These are phyloP conservation scores for Suhomyces anneliseae DNA, from an alignment of 1,139 yeast genomes.

Conservation along the genomic window DNA sequence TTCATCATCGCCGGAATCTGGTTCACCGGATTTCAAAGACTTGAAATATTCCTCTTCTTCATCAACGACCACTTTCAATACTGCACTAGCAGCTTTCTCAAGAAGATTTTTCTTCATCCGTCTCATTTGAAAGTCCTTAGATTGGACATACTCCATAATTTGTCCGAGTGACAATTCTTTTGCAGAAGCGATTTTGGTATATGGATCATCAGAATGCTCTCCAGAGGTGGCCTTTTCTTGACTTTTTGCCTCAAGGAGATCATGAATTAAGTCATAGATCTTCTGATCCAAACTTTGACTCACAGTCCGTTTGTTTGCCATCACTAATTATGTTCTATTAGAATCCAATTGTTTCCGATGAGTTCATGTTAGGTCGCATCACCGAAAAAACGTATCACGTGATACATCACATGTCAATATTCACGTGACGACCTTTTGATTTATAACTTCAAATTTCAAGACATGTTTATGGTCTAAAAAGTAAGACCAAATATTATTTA, in stretches of 20 bases:
- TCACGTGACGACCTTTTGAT: too few relatives aligned
- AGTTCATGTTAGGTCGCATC: slow-evolving; percentile 1
- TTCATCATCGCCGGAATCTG: slow-evolving; percentile 21
- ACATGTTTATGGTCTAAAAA: too few relatives aligned
- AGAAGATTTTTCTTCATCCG: slow-evolving; percentile 61
- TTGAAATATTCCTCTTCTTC: slow-evolving; percentile 46
- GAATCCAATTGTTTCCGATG: background rate
- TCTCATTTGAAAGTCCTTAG: slow-evolving; percentile 62
- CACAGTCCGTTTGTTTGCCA: slow-evolving; percentile 21
- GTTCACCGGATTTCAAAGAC: slow-evolving; percentile 22
- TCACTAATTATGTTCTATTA: background rate
- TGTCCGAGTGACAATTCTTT: slow-evolving; percentile 54
- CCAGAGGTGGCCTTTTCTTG: slow-evolving; percentile 23
- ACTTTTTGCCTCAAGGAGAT: slow-evolving; percentile 53
- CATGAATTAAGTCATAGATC: slow-evolving; percentile 49
- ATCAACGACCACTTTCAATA: slow-evolving; percentile 44
- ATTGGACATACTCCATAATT: slow-evolving; percentile 53
- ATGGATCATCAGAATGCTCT: slow-evolving; percentile 29
- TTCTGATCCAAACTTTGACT: slow-evolving; percentile 48
- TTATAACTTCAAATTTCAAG: too few relatives aligned
- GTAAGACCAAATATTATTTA: too few relatives aligned
- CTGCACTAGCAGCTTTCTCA: slow-evolving; percentile 59
- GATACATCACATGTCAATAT: background rate
- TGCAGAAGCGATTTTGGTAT: slow-evolving; percentile 55
- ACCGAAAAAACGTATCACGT: slow-evolving; percentile 2